Conservation (phyloP, 345 rosid species). For the Brassica rapa region DNA sequence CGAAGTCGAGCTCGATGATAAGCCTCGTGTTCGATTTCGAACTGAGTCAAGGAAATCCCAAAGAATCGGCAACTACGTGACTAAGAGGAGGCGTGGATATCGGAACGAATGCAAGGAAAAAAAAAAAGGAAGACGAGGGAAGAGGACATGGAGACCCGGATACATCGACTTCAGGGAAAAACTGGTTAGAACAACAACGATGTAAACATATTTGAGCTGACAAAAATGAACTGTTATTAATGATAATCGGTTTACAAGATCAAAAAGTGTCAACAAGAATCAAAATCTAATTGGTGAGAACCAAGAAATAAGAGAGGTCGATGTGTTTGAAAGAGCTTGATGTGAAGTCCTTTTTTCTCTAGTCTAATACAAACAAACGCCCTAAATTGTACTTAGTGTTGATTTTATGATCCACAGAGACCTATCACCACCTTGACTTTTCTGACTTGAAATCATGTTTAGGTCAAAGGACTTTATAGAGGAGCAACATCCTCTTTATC, state of each 20-base stretch:
- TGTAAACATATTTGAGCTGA: too few relatives aligned
- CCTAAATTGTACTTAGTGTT: not conserved
- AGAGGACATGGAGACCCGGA: not conserved
- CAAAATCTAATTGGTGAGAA: not conserved
- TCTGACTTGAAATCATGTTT: conserved; percentile 26
- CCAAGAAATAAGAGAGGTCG: not conserved
- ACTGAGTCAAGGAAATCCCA: not conserved
- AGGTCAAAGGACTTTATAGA: conserved; percentile 84
- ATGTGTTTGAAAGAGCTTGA: not conserved
- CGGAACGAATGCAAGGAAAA: not conserved
- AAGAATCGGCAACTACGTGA: not conserved
- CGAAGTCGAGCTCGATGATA: not conserved
- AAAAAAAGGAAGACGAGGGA: not conserved
- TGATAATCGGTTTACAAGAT: too few relatives aligned
- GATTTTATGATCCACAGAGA: too few relatives aligned
- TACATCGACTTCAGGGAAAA: too few relatives aligned
- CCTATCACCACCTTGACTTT: not conserved
- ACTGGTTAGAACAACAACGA: too few relatives aligned
- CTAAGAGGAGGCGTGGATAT: not conserved
- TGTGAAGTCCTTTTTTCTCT: not conserved
- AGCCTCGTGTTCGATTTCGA: not conserved
- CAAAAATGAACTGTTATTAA: too few relatives aligned
- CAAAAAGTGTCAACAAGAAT: too few relatives aligned
- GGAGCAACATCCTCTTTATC: conserved; percentile 84
- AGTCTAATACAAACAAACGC: not conserved